Percentiles rank a stretch among this genome's conserved stretches.
These are phyloP conservation scores for Penicillium paradoxum DNA, from an alignment of 495 filamentous ascomycete genomes.

Conservation along the genomic window DNA sequence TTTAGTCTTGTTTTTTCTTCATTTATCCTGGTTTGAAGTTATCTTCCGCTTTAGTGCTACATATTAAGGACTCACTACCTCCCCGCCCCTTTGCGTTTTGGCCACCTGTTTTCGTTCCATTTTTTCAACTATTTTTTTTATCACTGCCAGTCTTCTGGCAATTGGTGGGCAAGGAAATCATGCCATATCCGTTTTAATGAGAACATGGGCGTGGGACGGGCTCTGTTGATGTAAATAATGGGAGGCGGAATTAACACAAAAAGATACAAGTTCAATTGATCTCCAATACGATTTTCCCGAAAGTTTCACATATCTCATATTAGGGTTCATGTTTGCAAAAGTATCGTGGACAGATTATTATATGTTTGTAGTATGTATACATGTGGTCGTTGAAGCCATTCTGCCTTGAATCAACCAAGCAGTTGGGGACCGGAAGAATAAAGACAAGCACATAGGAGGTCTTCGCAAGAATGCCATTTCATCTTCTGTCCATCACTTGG, in stretches of 20 bases:
- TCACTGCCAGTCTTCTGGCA: slow-evolving; percentile 13
- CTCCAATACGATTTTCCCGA: background rate
- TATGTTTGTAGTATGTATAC: background rate
- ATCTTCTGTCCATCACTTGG: background rate
- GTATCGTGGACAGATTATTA: background rate
- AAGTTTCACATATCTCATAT: background rate
- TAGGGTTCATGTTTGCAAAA: slow-evolving; percentile 1
- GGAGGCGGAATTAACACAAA: slow-evolving; percentile 13
- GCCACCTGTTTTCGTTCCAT: slow-evolving; percentile 1
- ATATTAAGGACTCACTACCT: slow-evolving; percentile 4
- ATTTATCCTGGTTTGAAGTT: slow-evolving; percentile 4
- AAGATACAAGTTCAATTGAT: slow-evolving; percentile 10
- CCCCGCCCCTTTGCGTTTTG: slow-evolving; percentile 15
- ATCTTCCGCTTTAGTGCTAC: slow-evolving; percentile 10
- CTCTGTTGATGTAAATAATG: slow-evolving; percentile 41
- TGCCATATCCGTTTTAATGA: slow-evolving; percentile 26
- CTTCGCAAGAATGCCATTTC: background rate
- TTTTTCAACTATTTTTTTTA: background rate
- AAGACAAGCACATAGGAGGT: background rate
- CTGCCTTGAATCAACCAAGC: background rate
- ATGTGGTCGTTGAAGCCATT: background rate
- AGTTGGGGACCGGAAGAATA: background rate
- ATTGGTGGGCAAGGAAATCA: slow-evolving; percentile 21
- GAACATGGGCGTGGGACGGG: slow-evolving; percentile 26
- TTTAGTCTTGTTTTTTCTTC: slow-evolving; percentile 19